These are phyloP conservation scores for Calonectria hongkongensis DNA, from an alignment of 2,329 filamentous ascomycete genomes.

Conservation along the genomic window DNA sequence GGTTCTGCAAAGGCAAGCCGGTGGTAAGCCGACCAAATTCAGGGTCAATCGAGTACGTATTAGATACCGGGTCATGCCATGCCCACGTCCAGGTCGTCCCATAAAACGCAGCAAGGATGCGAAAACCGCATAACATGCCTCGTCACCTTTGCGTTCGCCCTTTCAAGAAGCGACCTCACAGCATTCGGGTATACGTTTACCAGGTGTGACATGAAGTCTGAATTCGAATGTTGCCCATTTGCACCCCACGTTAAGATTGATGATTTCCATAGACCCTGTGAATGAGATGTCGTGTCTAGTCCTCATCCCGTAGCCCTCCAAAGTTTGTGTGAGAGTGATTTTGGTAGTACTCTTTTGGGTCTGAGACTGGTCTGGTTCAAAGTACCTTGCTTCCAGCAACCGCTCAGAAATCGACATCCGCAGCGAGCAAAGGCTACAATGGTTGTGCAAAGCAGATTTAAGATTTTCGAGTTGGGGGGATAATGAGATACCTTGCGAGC, in stretches of 20 bases:
- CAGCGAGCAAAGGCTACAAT: too few species aligned
- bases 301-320: too few species aligned
- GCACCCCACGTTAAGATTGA: background rate
- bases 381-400: too few species aligned
- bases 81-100: conserved; percentile 27
- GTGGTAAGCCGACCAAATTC: conserved; percentile 25
- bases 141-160: conserved; percentile 24
- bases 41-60: conserved; percentile 31
- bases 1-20: conserved; percentile 12
- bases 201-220: background rate
- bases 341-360: too few species aligned
- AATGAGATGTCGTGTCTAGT: too few species aligned
- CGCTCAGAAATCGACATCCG: too few species aligned
- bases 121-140: conserved; percentile 27
- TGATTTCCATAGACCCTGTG: background rate
- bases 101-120: conserved; percentile 19
- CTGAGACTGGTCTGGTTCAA: too few species aligned
- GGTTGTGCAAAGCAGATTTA: background rate
- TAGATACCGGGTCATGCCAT: conserved; percentile 33
- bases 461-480: background rate
- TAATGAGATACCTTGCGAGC: background rate
- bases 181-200: background rate
- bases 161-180: background rate
- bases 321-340: too few species aligned
- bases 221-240: background rate